Evolutionary conservation across 75 land plant species (phyloP), one percentile per base, ranked within the genome.

Genomic region (Sequoia sempervirens): DNA sequence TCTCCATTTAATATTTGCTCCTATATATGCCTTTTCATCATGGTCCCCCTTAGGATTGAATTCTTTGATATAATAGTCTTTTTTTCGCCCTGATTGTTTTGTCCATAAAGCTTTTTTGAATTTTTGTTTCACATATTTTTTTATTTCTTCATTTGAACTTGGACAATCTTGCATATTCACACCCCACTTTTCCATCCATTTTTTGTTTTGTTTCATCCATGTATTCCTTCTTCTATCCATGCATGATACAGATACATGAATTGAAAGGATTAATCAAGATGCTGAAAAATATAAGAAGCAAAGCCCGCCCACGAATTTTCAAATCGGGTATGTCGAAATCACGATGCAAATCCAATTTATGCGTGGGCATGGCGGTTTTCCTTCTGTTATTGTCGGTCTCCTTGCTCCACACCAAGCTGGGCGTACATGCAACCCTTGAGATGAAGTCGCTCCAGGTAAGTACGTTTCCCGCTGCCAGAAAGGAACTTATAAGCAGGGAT

Each of bases 351-450:
- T 79, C 92, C 30, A 86, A 88, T 53, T 34, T 89, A 53, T 91
- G 91, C 84, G 89, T 86, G 82, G 78, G 66, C 68, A 32, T 82
- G 83, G 84, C 91, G 3, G 93, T 86, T 14, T 40, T 90, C 13
- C 89, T 93, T 83, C 90, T 94, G 72, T 52, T 93, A 64, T 28
- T 88, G 17, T 94, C 96, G 40, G 86, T 93, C 82, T 79, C 86
- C 54, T 84, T 91, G 79, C 93, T 94, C 81, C 87, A 94, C 84
- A 72, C 38, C 78, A 91, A 93, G 81, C 94, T 94, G 80, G 85
- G 80, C 58, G 83, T 82, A 26, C 52, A 70, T 17, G 76, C 23
- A 34, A 28, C 34, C 32, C 37, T 32, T 14, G 52, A 52, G n/a
- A 32, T 4, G 28, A 81, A 52, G 7, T 81, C 41, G 15, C 30